Percentiles rank a stretch among this genome's conserved stretches.
phyloP scores from a whole-genome alignment of 495 filamentous ascomycete species.

The Staphylotrichum tortipilum region DNA sequence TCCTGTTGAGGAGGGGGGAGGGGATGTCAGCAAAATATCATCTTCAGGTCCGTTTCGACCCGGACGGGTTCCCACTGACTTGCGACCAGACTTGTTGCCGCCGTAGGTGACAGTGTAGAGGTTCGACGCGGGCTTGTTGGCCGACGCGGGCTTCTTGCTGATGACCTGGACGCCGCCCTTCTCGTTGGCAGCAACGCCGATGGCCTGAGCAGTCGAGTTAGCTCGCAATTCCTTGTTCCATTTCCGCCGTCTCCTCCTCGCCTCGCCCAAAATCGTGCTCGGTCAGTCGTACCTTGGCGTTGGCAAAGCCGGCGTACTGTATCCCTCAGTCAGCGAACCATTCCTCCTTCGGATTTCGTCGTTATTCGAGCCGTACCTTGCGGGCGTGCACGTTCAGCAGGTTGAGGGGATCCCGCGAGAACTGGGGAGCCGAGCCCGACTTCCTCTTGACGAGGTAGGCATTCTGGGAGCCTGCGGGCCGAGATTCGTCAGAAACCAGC shows the following conservation, averaged over 20 bases:
- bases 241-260: too few species aligned
- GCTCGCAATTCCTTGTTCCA: conserved; percentile 6
- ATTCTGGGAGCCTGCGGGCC: conserved; percentile 61
- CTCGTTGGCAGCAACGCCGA: conserved; percentile 60
- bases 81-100: conserved; percentile 60
- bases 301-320: conserved; percentile 82
- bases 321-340: conserved; percentile 24
- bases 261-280: background rate
- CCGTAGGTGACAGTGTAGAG: conserved; percentile 56
- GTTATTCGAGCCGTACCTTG: conserved; percentile 54
- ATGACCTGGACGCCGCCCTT: conserved; percentile 65
- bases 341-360: background rate
- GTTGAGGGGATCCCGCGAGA: conserved; percentile 92
- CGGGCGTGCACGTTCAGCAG: conserved; percentile 78
- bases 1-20: conserved; percentile 47
- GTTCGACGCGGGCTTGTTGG: conserved; percentile 61
- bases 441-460: conserved; percentile 85
- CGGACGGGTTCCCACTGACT: conserved; percentile 52
- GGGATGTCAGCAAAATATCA: conserved; percentile 25
- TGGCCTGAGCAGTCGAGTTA: conserved; percentile 49
- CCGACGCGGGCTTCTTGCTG: conserved; percentile 71
- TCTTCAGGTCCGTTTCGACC: too few species aligned
- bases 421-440: conserved; percentile 62
- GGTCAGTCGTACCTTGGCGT: conserved; percentile 67
- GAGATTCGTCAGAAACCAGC: background rate